Evolutionary conservation across 2,329 filamentous ascomycete species (phyloP).

Genomic region (Fusarium buharicum): DNA sequence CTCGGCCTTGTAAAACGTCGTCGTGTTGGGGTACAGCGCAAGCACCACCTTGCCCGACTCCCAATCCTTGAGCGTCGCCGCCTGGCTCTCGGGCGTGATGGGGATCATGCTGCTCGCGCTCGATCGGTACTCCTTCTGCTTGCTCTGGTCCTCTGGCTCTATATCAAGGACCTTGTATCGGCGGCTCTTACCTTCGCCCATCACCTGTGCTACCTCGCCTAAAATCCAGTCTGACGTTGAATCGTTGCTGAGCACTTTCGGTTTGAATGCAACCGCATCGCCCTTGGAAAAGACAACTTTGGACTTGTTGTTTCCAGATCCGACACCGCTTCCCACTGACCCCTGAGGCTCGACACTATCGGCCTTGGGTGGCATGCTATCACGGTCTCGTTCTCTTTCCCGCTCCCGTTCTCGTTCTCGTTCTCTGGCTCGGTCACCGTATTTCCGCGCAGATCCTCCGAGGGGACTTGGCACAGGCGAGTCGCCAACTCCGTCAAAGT

Average conservation of each 20-base stretch:
- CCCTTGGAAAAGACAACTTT: slow-evolving; percentile 69
- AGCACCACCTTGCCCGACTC: slow-evolving; percentile 77
- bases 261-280: slow-evolving; percentile 74
- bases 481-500: slow-evolving; percentile 58
- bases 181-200: slow-evolving; percentile 79
- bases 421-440: slow-evolving; percentile 53
- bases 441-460: slow-evolving; percentile 50
- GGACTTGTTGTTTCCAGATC: slow-evolving; percentile 50
- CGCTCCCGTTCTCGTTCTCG: slow-evolving; percentile 55
- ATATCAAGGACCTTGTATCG: slow-evolving; percentile 84
- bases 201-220: slow-evolving; percentile 79
- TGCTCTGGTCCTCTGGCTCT: slow-evolving; percentile 76
- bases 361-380: slow-evolving; percentile 64
- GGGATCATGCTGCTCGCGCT: slow-evolving; percentile 80
- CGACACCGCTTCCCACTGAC: slow-evolving; percentile 50
- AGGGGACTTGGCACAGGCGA: slow-evolving; percentile 59
- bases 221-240: slow-evolving; percentile 73
- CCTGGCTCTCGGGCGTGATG: slow-evolving; percentile 68
- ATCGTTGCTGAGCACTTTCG: slow-evolving; percentile 62
- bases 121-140: slow-evolving; percentile 75
- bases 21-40: slow-evolving; percentile 83
- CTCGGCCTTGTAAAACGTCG: slow-evolving; percentile 86
- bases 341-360: slow-evolving; percentile 67
- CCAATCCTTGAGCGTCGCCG: slow-evolving; percentile 65
- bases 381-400: slow-evolving; percentile 31